Evolutionary conservation across 306 rosid genomes (phyloP).

Genomic region (Acacia melanoxylon): DNA sequence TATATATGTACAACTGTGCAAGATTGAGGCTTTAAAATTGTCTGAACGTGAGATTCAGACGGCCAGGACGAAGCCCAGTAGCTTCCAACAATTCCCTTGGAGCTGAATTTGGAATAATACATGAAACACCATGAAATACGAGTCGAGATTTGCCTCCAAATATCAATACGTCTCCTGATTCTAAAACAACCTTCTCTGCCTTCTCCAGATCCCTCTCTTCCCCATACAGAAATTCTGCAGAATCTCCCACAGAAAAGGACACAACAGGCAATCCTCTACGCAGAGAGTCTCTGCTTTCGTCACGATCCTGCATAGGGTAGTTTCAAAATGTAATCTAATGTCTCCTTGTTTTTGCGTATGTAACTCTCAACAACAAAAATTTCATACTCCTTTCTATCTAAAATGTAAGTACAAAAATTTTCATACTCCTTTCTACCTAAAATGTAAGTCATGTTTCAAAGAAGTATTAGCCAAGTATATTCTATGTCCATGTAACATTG

Average conservation of each 20-base stretch:
- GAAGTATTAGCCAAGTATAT: not conserved
- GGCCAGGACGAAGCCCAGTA: slow-evolving; percentile 52
- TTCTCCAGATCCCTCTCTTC: slow-evolving; percentile 45
- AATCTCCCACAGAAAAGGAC: slow-evolving; percentile 68
- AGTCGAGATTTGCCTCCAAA: slow-evolving; percentile 71
- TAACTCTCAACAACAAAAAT: not conserved
- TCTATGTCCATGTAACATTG: not conserved
- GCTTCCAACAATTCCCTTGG: slow-evolving; percentile 45
- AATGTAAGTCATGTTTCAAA: not conserved
- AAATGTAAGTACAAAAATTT: not conserved
- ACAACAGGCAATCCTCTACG: slow-evolving; percentile 61
- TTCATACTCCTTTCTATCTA: not conserved
- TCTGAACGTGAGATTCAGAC: slow-evolving; percentile 76
- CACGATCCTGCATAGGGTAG: slow-evolving; percentile 52
- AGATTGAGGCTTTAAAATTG: slow-evolving; percentile 27
- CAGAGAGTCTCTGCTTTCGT: slow-evolving; percentile 63
- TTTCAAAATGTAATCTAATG: not conserved
- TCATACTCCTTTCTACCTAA: not conserved
- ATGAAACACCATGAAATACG: slow-evolving; percentile 68
- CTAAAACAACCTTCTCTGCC: slow-evolving; percentile 52
- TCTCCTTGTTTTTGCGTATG: not conserved
- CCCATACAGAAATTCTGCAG: slow-evolving; percentile 76
- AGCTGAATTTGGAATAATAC: slow-evolving; percentile 55
- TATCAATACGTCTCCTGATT: slow-evolving; percentile 72
- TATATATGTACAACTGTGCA: not conserved